Evolutionary conservation across 371 early-diverging fungal species (phyloP).

Genomic region (Circinella umbellata): DNA sequence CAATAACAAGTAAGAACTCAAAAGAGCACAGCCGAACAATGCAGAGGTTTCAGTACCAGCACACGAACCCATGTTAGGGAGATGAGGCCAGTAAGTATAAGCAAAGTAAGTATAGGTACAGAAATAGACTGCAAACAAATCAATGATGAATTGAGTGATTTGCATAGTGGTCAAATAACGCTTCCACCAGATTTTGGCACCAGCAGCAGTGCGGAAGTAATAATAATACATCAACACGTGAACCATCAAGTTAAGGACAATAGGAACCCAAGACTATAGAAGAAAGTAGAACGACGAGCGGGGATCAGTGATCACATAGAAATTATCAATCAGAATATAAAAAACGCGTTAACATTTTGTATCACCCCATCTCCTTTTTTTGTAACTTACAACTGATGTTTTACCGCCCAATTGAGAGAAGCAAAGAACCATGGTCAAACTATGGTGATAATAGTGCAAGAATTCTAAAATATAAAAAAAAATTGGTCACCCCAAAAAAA

Average conservation of each 20-base stretch:
- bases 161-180: slow-evolving; percentile 89
- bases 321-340: neutral
- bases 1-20: slow-evolving; percentile 83
- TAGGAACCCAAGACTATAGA: slow-evolving; percentile 75
- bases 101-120: slow-evolving; percentile 84
- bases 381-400: slow-evolving; percentile 78
- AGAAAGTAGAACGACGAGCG: neutral
- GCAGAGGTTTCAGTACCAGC: slow-evolving; percentile 83
- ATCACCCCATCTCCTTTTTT: neutral
- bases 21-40: slow-evolving; percentile 78
- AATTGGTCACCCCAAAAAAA: neutral
- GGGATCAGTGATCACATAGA: slow-evolving; percentile 22
- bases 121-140: slow-evolving; percentile 78
- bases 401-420: slow-evolving; percentile 81
- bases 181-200: slow-evolving; percentile 92
- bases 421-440: slow-evolving; percentile 89
- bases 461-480: slow-evolving; percentile 56
- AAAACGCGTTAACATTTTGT: slow-evolving; percentile 2
- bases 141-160: slow-evolving; percentile 89
- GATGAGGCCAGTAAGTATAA: slow-evolving; percentile 66
- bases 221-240: slow-evolving; percentile 94
- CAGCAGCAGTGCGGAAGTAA: slow-evolving; percentile 87
- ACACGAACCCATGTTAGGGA: slow-evolving; percentile 80
- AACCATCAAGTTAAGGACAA: slow-evolving; percentile 85
- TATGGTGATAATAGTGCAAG: slow-evolving; percentile 92